These are phyloP conservation scores for Biancaea sappan DNA, from an alignment of 306 rosid genomes.

Conservation along the genomic window DNA sequence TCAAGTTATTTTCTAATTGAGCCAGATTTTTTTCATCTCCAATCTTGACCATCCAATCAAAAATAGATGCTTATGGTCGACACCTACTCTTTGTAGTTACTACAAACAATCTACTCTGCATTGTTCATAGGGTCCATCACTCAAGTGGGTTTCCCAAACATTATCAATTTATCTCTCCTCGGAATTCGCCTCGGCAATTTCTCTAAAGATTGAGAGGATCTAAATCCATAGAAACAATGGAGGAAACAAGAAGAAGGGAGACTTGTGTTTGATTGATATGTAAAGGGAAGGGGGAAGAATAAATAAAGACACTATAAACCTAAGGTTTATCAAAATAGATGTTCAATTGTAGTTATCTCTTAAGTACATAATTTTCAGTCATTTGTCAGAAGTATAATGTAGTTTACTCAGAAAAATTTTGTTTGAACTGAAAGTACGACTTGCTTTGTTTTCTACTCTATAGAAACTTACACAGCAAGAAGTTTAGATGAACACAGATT, in stretches of 20 bases:
- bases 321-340: slow-evolving; percentile 33
- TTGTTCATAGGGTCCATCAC: too few relatives aligned
- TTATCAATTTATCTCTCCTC: neutral
- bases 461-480: neutral
- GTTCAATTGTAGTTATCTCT: slow-evolving; percentile 39
- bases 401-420: slow-evolving; percentile 35
- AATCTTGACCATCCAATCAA: too few relatives aligned
- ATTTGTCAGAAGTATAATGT: slow-evolving; percentile 36
- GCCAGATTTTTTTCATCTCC: too few relatives aligned
- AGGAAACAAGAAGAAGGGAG: slow-evolving; percentile 11
- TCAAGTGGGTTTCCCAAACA: too few relatives aligned
- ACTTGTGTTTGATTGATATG: slow-evolving; percentile 35
- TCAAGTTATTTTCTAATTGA: too few relatives aligned
- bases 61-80: too few relatives aligned
- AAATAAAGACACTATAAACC: slow-evolving; percentile 28
- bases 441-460: slow-evolving; percentile 13
- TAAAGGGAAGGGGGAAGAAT: slow-evolving; percentile 34
- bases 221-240: neutral
- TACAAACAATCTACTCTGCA: too few relatives aligned
- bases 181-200: neutral
- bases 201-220: neutral
- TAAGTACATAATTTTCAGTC: slow-evolving; percentile 39
- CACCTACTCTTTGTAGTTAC: too few relatives aligned
- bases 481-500: too few relatives aligned
- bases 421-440: slow-evolving; percentile 1